phyloP scores from a whole-genome alignment of 192 early-diverging fungal genomes.

The Rhizophlyctis rosea region DNA sequence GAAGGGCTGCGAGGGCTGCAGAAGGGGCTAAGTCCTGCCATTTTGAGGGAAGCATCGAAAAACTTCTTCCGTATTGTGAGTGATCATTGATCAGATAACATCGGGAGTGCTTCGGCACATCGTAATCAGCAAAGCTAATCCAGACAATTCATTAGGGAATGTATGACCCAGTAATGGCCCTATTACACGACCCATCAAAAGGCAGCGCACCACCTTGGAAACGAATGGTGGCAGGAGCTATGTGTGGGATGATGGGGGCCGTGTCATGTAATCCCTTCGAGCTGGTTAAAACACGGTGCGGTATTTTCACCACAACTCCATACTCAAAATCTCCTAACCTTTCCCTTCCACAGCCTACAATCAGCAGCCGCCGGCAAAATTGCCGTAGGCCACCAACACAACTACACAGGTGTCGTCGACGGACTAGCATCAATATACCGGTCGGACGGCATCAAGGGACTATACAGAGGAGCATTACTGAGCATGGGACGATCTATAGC shows the following conservation, averaged over 20 bases:
- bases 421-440: slow-evolving; percentile 51
- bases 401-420: slow-evolving; percentile 55
- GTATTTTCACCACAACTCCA: background rate
- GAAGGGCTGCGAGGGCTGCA: slow-evolving; percentile 69
- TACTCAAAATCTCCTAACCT: background rate
- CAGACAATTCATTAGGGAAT: too few relatives aligned
- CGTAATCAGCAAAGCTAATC: too few relatives aligned
- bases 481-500: slow-evolving; percentile 63
- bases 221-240: slow-evolving; percentile 67
- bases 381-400: slow-evolving; percentile 68
- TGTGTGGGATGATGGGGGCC: slow-evolving; percentile 74
- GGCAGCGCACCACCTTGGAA: slow-evolving; percentile 68
- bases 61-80: slow-evolving; percentile 69
- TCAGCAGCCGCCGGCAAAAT: slow-evolving; percentile 46
- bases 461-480: slow-evolving; percentile 69
- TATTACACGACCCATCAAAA: slow-evolving; percentile 53
- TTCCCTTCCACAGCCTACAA: slow-evolving; percentile 45
- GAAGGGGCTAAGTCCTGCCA: slow-evolving; percentile 69
- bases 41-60: slow-evolving; percentile 68
- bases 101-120: background rate
- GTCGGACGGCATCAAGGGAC: slow-evolving; percentile 55
- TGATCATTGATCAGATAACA: background rate
- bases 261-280: slow-evolving; percentile 74
- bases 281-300: slow-evolving; percentile 62
- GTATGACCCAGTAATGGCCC: slow-evolving; percentile 67